These are phyloP conservation scores for Didymella arachidicola DNA, from an alignment of 2,329 filamentous ascomycete species.

Conservation along the genomic window DNA sequence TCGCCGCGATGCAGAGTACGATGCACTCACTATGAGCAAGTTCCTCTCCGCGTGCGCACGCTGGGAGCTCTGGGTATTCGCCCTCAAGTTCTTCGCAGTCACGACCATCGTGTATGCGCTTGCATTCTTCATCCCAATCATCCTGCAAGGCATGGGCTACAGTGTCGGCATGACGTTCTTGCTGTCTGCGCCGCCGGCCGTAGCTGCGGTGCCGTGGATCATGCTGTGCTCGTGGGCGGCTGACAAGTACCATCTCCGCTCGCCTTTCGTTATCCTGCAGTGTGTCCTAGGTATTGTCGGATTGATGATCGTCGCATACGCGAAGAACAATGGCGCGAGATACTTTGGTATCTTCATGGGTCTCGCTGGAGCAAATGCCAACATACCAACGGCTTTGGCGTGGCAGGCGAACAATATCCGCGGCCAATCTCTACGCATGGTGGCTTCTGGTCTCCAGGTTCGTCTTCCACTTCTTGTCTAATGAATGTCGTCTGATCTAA, in stretches of 20 bases:
- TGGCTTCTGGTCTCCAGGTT: background rate
- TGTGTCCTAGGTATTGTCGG: background rate
- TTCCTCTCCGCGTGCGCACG: conserved; percentile 19
- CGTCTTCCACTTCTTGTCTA: background rate
- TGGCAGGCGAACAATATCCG: background rate
- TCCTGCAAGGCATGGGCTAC: background rate
- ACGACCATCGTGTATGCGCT: background rate
- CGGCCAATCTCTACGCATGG: background rate
- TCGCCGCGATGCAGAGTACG: conserved; percentile 27
- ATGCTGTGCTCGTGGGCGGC: conserved; percentile 31
- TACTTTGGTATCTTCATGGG: background rate
- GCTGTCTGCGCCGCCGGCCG: conserved; percentile 36
- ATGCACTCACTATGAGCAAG: conserved; percentile 26
- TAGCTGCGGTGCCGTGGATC: conserved; percentile 34
- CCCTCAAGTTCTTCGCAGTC: background rate
- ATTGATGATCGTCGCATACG: background rate
- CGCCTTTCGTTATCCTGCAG: conserved; percentile 28
- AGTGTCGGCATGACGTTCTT: conserved; percentile 30
- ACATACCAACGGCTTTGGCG: background rate
- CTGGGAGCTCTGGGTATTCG: conserved; percentile 32
- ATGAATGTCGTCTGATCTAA: background rate
- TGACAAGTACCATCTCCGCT: conserved; percentile 31
- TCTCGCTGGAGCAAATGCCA: background rate
- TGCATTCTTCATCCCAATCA: background rate
- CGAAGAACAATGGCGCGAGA: background rate